Evolutionary conservation across 495 filamentous ascomycete genomes (phyloP).

Genomic region (Rhizodiscina lignyota): DNA sequence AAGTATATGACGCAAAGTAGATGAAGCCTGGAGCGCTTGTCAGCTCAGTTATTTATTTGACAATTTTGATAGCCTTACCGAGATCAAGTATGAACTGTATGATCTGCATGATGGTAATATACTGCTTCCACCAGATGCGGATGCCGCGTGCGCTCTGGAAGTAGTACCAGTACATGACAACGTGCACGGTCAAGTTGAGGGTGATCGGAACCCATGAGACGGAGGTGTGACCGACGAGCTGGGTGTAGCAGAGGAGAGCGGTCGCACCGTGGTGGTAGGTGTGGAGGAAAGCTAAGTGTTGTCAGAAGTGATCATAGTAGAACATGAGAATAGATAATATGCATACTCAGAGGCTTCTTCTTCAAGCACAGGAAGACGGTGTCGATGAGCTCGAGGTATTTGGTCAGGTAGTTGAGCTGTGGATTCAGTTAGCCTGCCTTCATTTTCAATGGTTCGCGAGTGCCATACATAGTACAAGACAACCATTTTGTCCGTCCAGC

Average conservation of each 20-base stretch:
- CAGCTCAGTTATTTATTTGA: no score
- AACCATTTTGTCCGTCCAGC: slow-evolving; percentile 65
- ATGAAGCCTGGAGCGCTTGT: slow-evolving; percentile 31
- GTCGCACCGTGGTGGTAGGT: slow-evolving; percentile 77
- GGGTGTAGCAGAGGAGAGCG: slow-evolving; percentile 71
- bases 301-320: slow-evolving; percentile 11
- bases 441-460: slow-evolving; percentile 1
- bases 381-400: slow-evolving; percentile 68
- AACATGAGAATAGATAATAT: not conserved
- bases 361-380: slow-evolving; percentile 72
- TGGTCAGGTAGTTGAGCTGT: slow-evolving; percentile 71
- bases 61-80: slow-evolving; percentile 39
- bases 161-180: slow-evolving; percentile 59
- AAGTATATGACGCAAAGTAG: slow-evolving; percentile 28
- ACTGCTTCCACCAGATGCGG: slow-evolving; percentile 81
- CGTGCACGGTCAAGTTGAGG: slow-evolving; percentile 63
- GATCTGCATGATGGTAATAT: slow-evolving; percentile 77
- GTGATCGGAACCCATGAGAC: slow-evolving; percentile 67
- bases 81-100: slow-evolving; percentile 68
- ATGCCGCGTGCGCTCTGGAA: slow-evolving; percentile 73
- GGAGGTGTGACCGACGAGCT: slow-evolving; percentile 61
- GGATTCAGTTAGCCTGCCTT: slow-evolving; percentile 18
- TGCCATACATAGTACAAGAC: slow-evolving; percentile 62
- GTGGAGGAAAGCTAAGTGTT: slow-evolving; percentile 55
- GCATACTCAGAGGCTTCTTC: slow-evolving; percentile 67